Base-by-base conservation (phyloP, 2,329 filamentous ascomycete species). In the Ophiostoma montium region DNA sequence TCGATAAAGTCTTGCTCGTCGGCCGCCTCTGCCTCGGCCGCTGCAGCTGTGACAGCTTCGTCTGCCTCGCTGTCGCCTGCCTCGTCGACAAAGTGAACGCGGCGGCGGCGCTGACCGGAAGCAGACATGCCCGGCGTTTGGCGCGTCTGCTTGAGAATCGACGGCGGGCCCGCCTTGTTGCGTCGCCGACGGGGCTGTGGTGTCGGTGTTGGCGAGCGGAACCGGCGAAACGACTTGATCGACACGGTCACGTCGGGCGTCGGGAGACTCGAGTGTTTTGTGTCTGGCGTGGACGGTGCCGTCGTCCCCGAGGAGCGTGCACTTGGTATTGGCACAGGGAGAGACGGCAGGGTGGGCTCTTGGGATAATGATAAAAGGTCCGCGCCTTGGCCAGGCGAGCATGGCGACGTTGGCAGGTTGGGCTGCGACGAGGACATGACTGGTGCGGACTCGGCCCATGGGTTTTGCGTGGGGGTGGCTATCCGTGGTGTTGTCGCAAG, bases 191-290 rank as follows among this genome's bases (percentile, higher is more conserved):
- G 51, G 51, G 58, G 46, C 18, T 55, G 35, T 52, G 57, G 62
- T 36, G 67, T 63, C 1, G 73, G 69, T 0, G 72, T 73, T 1
- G 70, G 68, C 1, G 70, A 70, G 56, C 72, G 68, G 57, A 76
- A 76, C 1, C 68, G 67, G 1, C 70, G 66, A 56, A 77, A 76
- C 0, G 72, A 67, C 53, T 71, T 74, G 55, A 75, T 64, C 0
- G 68, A 69, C 30, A 74, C 63, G 5, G 67, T 67, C 13, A 69
- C 65, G 46, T 75, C 69, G 6, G 71, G 68, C 0, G 69, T 71
- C 2, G 63, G 61, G 31, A 64, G 55, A 50, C 60, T 55, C 19
- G 61, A 62, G 3, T 53, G 56, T 16, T 57, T 57, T 16, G 54
- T 59, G 30, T 57, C 55, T 2, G 58, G 58, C 4, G 56, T 58